Conservation (phyloP, 2,329 filamentous ascomycete species). For the Ophiocordyceps australis region DNA sequence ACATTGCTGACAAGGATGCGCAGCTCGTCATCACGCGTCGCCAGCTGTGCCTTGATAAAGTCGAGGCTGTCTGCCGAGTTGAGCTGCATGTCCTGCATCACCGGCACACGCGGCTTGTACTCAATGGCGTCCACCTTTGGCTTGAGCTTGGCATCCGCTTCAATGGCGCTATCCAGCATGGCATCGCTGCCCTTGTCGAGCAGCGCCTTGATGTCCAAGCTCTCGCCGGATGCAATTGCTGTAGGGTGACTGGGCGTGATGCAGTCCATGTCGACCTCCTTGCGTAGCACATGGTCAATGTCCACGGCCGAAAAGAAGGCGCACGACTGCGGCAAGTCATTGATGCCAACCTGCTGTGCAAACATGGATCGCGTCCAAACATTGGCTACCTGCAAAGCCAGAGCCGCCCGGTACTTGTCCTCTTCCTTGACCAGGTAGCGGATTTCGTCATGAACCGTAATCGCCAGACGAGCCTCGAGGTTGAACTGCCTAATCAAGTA, state of each 20-base stretch:
- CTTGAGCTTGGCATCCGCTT: conserved; percentile 29
- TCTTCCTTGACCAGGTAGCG: conserved; percentile 73
- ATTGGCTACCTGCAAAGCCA: conserved; percentile 88
- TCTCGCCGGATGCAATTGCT: conserved; percentile 71
- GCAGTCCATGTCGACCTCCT: conserved; percentile 97
- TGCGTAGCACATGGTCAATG: conserved; percentile 86
- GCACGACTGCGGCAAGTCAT: conserved; percentile 84
- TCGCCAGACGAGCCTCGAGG: conserved; percentile 66
- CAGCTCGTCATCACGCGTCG: conserved; percentile 54
- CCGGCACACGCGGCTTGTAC: conserved; percentile 55
- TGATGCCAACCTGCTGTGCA: conserved; percentile 85
- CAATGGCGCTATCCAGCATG: conserved; percentile 44
- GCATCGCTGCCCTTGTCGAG: conserved; percentile 55
- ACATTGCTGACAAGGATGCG: conserved; percentile 49
- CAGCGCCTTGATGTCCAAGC: conserved; percentile 63
- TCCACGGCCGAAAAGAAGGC: conserved; percentile 94
- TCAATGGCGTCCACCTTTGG: conserved; percentile 42
- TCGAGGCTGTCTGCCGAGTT: conserved; percentile 24
- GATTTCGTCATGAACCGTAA: conserved; percentile 97
- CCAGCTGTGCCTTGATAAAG: conserved; percentile 77
- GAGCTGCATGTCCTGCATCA: conserved; percentile 57
- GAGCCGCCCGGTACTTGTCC: conserved; percentile 75
- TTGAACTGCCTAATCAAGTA: conserved; percentile 76
- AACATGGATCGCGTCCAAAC: conserved; percentile 98
- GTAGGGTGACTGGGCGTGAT: conserved; percentile 71